phyloP scores from a whole-genome alignment of 2,329 filamentous ascomycete species.

The Dichotomopilus funicola region DNA sequence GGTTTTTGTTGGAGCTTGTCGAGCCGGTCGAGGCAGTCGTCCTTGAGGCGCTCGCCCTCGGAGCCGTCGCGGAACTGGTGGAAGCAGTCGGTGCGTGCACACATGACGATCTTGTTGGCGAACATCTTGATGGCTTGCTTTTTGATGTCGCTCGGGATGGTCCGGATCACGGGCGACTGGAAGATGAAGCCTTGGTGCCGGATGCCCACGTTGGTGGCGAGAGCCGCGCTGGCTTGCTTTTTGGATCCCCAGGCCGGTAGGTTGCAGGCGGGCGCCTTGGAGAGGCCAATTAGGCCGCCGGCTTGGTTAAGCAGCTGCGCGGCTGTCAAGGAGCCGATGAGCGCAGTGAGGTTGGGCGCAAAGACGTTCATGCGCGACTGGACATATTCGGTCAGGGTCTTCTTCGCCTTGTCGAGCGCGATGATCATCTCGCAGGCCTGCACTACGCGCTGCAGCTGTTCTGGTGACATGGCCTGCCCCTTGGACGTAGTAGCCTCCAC shows the following conservation, averaged over 20 bases:
- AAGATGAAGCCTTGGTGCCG: constrained; percentile 91
- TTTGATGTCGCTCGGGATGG: constrained; percentile 79
- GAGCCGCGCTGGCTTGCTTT: constrained; percentile 67
- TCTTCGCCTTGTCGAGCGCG: constrained; percentile 81
- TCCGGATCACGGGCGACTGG: constrained; percentile 80
- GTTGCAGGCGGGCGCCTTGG: constrained; percentile 91
- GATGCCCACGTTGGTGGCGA: constrained; percentile 88
- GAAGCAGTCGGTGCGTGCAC: constrained; percentile 81
- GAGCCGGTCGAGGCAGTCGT: constrained; percentile 75
- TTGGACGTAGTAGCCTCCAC: constrained; percentile 89
- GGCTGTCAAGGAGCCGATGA: constrained; percentile 87
- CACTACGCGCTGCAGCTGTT: constrained; percentile 67
- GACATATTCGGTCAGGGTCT: constrained; percentile 83
- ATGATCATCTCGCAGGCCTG: constrained; percentile 82
- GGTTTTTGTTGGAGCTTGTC: constrained; percentile 91
- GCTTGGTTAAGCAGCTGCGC: constrained; percentile 95
- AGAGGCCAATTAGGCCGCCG: constrained; percentile 79
- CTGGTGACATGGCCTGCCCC: constrained; percentile 67
- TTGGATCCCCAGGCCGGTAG: constrained; percentile 86
- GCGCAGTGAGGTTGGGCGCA: constrained; percentile 83
- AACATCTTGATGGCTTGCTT: constrained; percentile 94
- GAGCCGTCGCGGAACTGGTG: constrained; percentile 77
- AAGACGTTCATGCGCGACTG: constrained; percentile 96
- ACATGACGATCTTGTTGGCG: constrained; percentile 87
- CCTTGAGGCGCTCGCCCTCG: constrained; percentile 73